Conservation (phyloP, 2,329 filamentous ascomycete genomes). For the Byssoonygena ceratinophila region DNA sequence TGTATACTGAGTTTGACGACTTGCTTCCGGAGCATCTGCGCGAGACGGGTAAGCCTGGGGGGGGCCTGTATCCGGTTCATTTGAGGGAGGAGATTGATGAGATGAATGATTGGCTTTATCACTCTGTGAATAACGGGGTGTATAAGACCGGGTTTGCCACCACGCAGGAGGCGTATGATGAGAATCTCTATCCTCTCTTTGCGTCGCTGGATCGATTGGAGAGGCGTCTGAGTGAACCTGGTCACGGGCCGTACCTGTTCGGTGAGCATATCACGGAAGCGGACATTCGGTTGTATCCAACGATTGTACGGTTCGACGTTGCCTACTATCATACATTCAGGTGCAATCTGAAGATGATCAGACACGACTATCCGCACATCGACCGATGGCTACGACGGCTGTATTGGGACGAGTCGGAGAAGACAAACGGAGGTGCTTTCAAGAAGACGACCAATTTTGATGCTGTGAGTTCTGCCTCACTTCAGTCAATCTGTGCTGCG, state of each 20-base stretch:
- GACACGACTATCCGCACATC: slow-evolving; percentile 47
- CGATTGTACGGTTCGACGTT: slow-evolving; percentile 56
- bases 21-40: slow-evolving; percentile 49
- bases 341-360: slow-evolving; percentile 54
- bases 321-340: slow-evolving; percentile 78
- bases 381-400: slow-evolving; percentile 39
- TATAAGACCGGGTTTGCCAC: slow-evolving; percentile 63
- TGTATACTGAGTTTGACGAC: slow-evolving; percentile 64
- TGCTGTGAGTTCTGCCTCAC: slow-evolving; percentile 28
- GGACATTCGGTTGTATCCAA: slow-evolving; percentile 61
- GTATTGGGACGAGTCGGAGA: slow-evolving; percentile 39
- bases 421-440: slow-evolving; percentile 35
- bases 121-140: slow-evolving; percentile 42
- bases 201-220: slow-evolving; percentile 63
- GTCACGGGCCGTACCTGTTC: slow-evolving; percentile 54
- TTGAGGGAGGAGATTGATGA: slow-evolving; percentile 58
- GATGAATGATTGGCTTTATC: slow-evolving; percentile 67
- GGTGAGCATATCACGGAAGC: slow-evolving; percentile 65
- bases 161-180: slow-evolving; percentile 65
- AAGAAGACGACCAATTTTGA: slow-evolving; percentile 38
- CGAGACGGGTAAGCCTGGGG: slow-evolving; percentile 38
- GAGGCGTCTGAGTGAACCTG: slow-evolving; percentile 47
- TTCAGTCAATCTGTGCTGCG: neutral
- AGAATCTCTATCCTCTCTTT: slow-evolving; percentile 58
- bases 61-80: slow-evolving; percentile 53